These are phyloP conservation scores for Spathaspora jeffriesii DNA, from an alignment of 1,139 yeast genomes.

Conservation along the genomic window DNA sequence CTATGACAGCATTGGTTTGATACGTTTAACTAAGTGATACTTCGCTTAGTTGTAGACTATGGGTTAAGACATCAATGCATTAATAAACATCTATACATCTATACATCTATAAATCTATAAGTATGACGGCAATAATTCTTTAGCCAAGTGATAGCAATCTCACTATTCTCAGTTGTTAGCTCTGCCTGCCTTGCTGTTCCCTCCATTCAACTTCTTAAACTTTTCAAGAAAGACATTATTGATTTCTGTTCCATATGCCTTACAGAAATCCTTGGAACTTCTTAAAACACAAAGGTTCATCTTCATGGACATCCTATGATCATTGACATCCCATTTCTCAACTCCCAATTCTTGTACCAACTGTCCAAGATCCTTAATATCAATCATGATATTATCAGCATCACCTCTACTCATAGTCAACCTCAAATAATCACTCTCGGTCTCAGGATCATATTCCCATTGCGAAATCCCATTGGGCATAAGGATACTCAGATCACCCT, in stretches of 20 bases:
- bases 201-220: background rate
- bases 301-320: background rate
- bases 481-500: constrained; percentile 23
- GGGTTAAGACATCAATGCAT: too few species aligned
- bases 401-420: constrained; percentile 33
- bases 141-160: too few species aligned
- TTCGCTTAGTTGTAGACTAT: too few species aligned
- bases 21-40: too few species aligned
- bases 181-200: background rate
- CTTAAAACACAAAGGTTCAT: constrained; percentile 19
- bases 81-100: too few species aligned
- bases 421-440: constrained; percentile 28
- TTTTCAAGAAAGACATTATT: background rate
- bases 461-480: constrained; percentile 36
- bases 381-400: constrained; percentile 29
- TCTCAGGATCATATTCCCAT: constrained; percentile 19
- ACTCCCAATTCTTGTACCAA: constrained; percentile 2
- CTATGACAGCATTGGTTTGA: too few species aligned
- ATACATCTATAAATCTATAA: too few species aligned
- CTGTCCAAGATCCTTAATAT: constrained; percentile 16
- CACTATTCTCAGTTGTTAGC: too few species aligned
- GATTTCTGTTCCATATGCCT: constrained; percentile 18
- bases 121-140: too few species aligned
- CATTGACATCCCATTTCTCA: constrained; percentile 3
- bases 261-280: constrained; percentile 19